Conservation (phyloP, 768 basidiomycete genomes). For the Lentinus brumalis region DNA sequence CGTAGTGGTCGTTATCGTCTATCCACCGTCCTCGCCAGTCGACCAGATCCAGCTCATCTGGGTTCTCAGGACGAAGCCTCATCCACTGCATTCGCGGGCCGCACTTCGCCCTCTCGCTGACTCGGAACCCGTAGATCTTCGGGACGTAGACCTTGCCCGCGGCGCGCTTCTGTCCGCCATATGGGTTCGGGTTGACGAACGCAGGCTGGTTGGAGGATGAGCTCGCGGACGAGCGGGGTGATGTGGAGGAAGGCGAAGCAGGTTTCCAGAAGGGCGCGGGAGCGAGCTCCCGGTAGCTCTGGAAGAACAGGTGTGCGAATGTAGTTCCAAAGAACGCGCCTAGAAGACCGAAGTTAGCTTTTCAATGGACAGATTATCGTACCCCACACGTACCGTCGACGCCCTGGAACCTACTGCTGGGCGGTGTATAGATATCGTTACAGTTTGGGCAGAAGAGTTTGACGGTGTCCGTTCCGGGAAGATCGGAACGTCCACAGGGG, state of each 20-base stretch:
- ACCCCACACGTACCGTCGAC: slow-evolving; percentile 75
- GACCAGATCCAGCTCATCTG: slow-evolving; percentile 81
- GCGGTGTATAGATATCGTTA: slow-evolving; percentile 94
- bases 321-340: slow-evolving; percentile 99
- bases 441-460: slow-evolving; percentile 98
- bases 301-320: slow-evolving; percentile 98
- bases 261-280: slow-evolving; percentile 91
- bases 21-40: slow-evolving; percentile 93
- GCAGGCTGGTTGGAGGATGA: slow-evolving; percentile 46
- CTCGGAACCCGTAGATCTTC: slow-evolving; percentile 96
- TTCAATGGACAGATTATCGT: background rate
- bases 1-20: slow-evolving; percentile 73
- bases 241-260: slow-evolving; percentile 53
- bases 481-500: slow-evolving; percentile 93
- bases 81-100: slow-evolving; percentile 99
- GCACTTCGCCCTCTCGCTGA: slow-evolving; percentile 90
- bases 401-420: slow-evolving; percentile 92
- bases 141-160: slow-evolving; percentile 87
- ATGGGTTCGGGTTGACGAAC: slow-evolving; percentile 85
- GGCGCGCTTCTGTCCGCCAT: slow-evolving; percentile 88
- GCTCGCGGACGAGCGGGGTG: slow-evolving; percentile 44
- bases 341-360: slow-evolving; percentile 33
- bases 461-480: slow-evolving; percentile 96
- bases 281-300: slow-evolving; percentile 93
- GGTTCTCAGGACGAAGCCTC: slow-evolving; percentile 79